Conservation (phyloP, 2,329 filamentous ascomycete genomes). For the Diaporthe amygdali region DNA sequence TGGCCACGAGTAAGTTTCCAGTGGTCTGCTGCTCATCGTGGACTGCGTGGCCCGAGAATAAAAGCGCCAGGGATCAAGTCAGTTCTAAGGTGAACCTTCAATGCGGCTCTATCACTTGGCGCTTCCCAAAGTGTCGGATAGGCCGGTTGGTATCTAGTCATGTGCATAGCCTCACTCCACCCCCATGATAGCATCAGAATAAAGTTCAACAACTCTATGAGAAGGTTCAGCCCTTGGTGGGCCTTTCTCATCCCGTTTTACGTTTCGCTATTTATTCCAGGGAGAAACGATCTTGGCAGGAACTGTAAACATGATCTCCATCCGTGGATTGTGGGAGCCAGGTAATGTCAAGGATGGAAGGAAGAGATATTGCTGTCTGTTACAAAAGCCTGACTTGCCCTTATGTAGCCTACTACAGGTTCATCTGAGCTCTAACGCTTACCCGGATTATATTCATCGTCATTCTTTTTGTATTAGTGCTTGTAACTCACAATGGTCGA, state of each 20-base stretch:
- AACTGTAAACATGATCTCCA: conserved; percentile 6
- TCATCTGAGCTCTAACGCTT: fast-evolving
- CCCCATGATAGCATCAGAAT: neutral
- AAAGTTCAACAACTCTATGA: neutral
- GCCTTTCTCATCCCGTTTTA: neutral
- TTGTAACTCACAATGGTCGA: conserved; percentile 7
- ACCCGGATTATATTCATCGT: neutral
- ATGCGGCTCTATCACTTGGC: conserved; percentile 11
- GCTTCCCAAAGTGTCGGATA: neutral
- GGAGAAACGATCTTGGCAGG: neutral
- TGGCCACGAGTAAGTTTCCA: neutral
- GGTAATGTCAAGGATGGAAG: neutral
- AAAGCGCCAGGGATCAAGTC: neutral
- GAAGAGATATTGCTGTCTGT: neutral
- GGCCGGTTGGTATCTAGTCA: neutral
- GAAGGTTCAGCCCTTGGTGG: neutral
- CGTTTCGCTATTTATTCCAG: conserved; percentile 8
- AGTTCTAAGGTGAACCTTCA: neutral
- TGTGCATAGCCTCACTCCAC: neutral
- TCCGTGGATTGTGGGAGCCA: neutral
- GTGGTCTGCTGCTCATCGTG: neutral
- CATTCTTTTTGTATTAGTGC: neutral
- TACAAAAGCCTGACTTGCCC: neutral
- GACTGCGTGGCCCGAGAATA: neutral
- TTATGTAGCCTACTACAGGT: neutral